These are phyloP conservation scores for Plantago coronopus DNA, from an alignment of 305 asterid genomes.

Conservation along the genomic window DNA sequence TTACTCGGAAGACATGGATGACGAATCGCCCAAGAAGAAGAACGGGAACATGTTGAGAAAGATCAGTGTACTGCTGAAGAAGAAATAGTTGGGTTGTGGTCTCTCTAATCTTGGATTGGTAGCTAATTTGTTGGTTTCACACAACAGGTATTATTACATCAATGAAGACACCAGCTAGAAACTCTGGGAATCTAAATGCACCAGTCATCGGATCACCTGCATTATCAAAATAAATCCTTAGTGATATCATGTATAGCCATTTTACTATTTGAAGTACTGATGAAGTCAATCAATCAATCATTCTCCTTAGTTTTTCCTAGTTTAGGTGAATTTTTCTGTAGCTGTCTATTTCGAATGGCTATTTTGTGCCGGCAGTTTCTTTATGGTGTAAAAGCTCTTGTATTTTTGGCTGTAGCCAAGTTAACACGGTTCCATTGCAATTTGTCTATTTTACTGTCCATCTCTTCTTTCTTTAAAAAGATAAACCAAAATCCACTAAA, in stretches of 20 bases:
- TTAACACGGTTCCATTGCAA: neutral
- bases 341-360: no score
- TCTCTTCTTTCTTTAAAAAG: no score
- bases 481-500: no score
- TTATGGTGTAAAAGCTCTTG: neutral
- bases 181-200: no score
- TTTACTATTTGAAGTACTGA: neutral
- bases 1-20: conserved; percentile 54
- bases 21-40: conserved; percentile 72
- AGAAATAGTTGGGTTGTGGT: conserved; percentile 42
- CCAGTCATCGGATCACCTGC: no score
- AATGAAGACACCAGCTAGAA: no score
- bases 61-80: conserved; percentile 70
- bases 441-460: neutral
- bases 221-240: neutral
- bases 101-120: no score
- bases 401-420: neutral
- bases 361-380: no score
- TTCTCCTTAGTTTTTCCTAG: neutral
- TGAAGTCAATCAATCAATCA: no score
- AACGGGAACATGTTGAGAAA: conserved; percentile 77
- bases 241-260: neutral
- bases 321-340: neutral
- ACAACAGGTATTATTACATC: no score
- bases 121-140: no score